Base-by-base conservation (phyloP, 2,329 filamentous ascomycete species). In the Penicillium paneum region DNA sequence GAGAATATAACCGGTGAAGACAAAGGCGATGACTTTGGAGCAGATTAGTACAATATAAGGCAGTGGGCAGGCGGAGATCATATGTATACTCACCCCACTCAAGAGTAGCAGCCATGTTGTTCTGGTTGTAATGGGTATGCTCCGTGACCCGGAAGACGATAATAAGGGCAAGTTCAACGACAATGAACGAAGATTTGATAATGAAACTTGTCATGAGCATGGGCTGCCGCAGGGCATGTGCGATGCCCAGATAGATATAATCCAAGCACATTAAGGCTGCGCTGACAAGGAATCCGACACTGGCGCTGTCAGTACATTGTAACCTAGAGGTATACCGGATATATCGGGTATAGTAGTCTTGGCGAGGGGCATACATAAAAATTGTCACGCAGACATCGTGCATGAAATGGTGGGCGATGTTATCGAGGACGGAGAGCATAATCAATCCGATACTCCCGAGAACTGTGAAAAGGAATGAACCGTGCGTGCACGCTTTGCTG, bases 371-470 rank as follows among this genome's bases (percentile, higher is more conserved):
- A 47, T 40, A 61, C 59, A 61, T 58, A 39, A 61, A 61, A 2
- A 61, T 38, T 3, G 59, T 56, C n/a, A 61, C 59, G 43, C 54
- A 58, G 28, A 56, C 55, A 45, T 61, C 59, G 34, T 61, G 59
- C 11, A 54, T 38, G 11, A 55, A 42, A n/a, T 60, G 48, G 26
- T 60, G 55, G 38, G 55, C 49, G 31, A 61, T 56, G 11, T 61
- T 61, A 38, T 61, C 59, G 13, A 61, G 49, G 35, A 58, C 49
- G 8, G 55, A 59, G 31, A 61, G 44, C 54, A 60, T 55, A 13
- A 61, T 35, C 38, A 61, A 54, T 11, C 57, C 57, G 19, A 54
- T 42, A 43, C 59, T 55, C 45, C 59, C 59, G 39, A 60, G 38
- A 40, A 61, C 45, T 24, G 59, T 56, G 28, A 60, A 58, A 40